Percentiles rank a stretch among this genome's conserved stretches.
These are phyloP conservation scores for Ceratocystis destructans DNA, from an alignment of 2,329 filamentous ascomycete genomes.

Conservation along the genomic window DNA sequence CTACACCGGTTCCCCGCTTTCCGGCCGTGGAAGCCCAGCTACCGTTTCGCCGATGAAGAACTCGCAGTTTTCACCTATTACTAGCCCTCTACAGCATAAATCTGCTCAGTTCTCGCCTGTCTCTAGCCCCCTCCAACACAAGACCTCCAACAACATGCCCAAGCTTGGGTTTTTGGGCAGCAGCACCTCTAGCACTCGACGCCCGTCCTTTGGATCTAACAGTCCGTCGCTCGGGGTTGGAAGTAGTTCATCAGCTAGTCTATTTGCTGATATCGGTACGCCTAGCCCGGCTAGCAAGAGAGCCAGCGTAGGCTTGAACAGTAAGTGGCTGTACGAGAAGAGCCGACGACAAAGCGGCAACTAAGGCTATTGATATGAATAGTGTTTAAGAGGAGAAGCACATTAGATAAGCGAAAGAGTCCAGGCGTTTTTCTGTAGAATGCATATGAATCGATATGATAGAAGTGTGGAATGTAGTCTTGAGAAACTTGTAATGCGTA, in stretches of 20 bases:
- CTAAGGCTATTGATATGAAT: conserved; percentile 27
- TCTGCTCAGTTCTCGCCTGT: conserved; percentile 35
- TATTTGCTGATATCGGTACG: conserved; percentile 48
- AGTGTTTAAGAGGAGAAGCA: background rate
- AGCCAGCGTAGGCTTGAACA: conserved; percentile 67
- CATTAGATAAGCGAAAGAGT: background rate
- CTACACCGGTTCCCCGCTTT: conserved; percentile 44
- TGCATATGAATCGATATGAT: background rate
- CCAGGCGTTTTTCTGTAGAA: background rate
- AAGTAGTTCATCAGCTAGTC: conserved; percentile 32
- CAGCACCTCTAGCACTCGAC: conserved; percentile 22
- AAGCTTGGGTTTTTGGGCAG: conserved; percentile 10
- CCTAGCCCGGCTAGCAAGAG: conserved; percentile 58
- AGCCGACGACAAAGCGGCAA: conserved; percentile 43
- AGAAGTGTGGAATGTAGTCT: background rate
- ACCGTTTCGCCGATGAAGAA: conserved; percentile 23
- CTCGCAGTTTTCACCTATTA: conserved; percentile 34
- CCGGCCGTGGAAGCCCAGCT: conserved; percentile 40
- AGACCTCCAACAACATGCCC: conserved; percentile 29
- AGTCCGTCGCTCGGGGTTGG: conserved; percentile 34
- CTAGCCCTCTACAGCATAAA: conserved; percentile 53
- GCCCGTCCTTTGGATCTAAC: conserved; percentile 49
- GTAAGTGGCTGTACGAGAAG: conserved; percentile 89
- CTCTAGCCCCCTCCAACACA: conserved; percentile 27
- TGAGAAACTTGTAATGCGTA: too few relatives aligned